phyloP scores from a whole-genome alignment of 1,284 basidiomycete genomes.

The Filobasidium uniguttulatum region DNA sequence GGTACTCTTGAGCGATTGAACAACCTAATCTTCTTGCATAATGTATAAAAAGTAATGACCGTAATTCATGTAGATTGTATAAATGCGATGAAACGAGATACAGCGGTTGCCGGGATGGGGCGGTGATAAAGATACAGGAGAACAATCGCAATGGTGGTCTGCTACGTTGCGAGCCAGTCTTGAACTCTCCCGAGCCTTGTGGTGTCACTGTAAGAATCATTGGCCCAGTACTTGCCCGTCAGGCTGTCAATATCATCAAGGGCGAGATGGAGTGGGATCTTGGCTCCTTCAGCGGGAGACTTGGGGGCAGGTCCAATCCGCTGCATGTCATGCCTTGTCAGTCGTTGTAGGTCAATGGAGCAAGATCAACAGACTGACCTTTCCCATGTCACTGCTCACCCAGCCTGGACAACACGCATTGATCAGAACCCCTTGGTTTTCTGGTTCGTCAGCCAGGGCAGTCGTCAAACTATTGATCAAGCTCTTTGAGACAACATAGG shows the following conservation, averaged over 20 bases:
- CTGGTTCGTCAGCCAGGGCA: slow-evolving; percentile 4
- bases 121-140: too few species aligned
- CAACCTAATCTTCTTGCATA: too few species aligned
- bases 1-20: too few species aligned
- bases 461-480: slow-evolving; percentile 9
- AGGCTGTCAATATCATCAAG: slow-evolving; percentile 7
- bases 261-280: slow-evolving; percentile 9
- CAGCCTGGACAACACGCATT: slow-evolving; percentile 15
- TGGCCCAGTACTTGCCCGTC: slow-evolving; percentile 13
- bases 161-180: too few species aligned
- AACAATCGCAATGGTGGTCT: too few species aligned
- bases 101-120: too few species aligned
- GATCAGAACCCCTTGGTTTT: slow-evolving; percentile 1
- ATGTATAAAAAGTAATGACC: too few species aligned
- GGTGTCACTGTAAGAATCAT: too few species aligned
- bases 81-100: too few species aligned
- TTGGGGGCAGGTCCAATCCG: slow-evolving; percentile 10
- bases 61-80: too few species aligned
- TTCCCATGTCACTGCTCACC: slow-evolving; percentile 12
- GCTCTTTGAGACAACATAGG: slow-evolving; percentile 12
- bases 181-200: too few species aligned
- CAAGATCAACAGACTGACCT: not conserved
- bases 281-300: slow-evolving; percentile 10
- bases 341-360: not conserved
- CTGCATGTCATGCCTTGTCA: too few species aligned